Conservation (phyloP, 192 early-diverging fungal genomes). For the Backusella parvicylindrica region DNA sequence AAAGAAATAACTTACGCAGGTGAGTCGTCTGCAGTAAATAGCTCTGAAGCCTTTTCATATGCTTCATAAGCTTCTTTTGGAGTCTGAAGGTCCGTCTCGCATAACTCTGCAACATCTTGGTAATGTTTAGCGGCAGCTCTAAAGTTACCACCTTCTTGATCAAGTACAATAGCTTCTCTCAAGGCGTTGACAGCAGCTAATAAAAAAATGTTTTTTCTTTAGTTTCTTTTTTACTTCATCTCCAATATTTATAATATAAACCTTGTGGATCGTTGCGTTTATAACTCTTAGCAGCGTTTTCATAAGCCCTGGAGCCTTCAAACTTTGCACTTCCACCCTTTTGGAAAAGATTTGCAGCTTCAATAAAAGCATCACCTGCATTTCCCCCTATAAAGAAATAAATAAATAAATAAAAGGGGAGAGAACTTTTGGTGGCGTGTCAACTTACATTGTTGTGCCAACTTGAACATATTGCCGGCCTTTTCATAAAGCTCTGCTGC, state of each 20-base stretch:
- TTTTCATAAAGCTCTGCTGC: constrained; percentile 90
- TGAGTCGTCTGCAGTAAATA: constrained; percentile 90
- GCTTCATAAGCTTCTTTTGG: constrained; percentile 81
- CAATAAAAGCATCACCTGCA: constrained; percentile 89
- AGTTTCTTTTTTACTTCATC: neutral
- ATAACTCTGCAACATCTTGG: constrained; percentile 83
- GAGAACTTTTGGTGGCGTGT: neutral
- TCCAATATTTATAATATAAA: constrained; percentile 9
- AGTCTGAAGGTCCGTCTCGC: constrained; percentile 69
- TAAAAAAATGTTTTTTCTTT: too few species aligned
- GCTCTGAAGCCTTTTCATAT: constrained; percentile 89
- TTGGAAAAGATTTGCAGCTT: constrained; percentile 77
- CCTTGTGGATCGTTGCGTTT: constrained; percentile 82
- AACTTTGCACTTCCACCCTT: constrained; percentile 70
- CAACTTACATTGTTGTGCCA: constrained; percentile 82
- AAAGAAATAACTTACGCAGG: constrained; percentile 62
- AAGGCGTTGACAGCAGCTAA: constrained; percentile 71
- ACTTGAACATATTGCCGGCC: constrained; percentile 92
- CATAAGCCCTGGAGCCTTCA: constrained; percentile 81
- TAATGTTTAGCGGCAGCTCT: constrained; percentile 88
- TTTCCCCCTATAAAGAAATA: constrained; percentile 67
- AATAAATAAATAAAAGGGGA: neutral
- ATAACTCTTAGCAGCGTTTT: constrained; percentile 87
- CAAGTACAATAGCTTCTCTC: constrained; percentile 73
- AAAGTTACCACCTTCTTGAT: constrained; percentile 85